Percentiles rank a stretch among this genome's conserved stretches.
Evolutionary conservation across 768 basidiomycete species (phyloP).

Genomic region (Dentipellis fragilis): DNA sequence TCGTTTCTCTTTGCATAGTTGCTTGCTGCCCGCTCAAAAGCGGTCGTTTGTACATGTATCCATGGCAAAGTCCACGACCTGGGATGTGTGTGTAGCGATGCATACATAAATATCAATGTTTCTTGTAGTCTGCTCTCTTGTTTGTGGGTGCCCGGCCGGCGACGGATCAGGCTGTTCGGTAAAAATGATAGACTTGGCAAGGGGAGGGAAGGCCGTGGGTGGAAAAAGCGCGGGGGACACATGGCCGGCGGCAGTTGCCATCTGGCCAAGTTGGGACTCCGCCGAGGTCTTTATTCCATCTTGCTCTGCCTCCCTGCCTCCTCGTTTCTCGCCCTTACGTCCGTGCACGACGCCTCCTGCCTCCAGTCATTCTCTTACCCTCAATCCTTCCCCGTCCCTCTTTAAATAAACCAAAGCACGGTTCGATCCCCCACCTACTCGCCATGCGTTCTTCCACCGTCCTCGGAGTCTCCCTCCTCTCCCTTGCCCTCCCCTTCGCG

Average conservation of each 20-base stretch:
- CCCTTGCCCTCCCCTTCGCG: slow-evolving; percentile 6
- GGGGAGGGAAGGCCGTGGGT: not conserved
- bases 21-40: not conserved
- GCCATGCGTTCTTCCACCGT: not conserved
- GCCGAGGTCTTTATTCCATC: not conserved
- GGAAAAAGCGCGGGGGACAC: not conserved
- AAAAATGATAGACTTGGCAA: not conserved
- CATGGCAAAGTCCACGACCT: slow-evolving; percentile 3
- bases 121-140: no score
- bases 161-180: not conserved
- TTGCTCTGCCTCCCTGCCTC: not conserved
- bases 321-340: not conserved
- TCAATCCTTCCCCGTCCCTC: not conserved
- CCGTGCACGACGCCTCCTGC: not conserved
- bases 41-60: not conserved
- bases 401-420: not conserved
- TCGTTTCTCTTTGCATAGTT: not conserved
- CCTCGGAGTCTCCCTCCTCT: slow-evolving; percentile 4
- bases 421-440: not conserved
- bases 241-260: not conserved
- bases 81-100: not conserved
- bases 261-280: not conserved
- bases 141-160: no score
- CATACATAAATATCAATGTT: not conserved
- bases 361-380: not conserved